A percentile compares a stretch with the other conserved stretches of the same genome.
Conservation (phyloP, 2,329 filamentous ascomycete species). For the Plenodomus tracheiphilus region DNA sequence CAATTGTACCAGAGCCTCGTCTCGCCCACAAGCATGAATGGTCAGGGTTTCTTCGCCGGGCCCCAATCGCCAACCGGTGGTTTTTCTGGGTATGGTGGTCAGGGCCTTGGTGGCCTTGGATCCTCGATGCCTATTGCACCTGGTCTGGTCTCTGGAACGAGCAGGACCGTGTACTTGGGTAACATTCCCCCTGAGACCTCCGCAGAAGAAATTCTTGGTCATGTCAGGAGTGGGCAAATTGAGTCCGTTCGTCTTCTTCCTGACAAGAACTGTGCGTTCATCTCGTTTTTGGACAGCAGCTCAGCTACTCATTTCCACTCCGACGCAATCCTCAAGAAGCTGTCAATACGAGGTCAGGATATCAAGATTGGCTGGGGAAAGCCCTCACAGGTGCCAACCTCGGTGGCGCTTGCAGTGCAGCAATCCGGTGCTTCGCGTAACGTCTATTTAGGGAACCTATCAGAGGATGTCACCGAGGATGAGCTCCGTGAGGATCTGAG, state of each 20-base stretch:
- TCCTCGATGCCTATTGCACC: slow-evolving; percentile 76
- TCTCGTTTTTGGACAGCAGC: slow-evolving; percentile 96
- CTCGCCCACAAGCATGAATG: slow-evolving; percentile 81
- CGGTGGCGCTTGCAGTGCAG: slow-evolving; percentile 94
- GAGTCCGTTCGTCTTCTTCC: slow-evolving; percentile 96
- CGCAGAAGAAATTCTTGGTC: slow-evolving; percentile 93
- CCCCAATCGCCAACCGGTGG: slow-evolving; percentile 84
- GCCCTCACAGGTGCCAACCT: slow-evolving; percentile 95
- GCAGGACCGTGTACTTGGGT: slow-evolving; percentile 93
- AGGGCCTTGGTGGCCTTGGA: slow-evolving; percentile 65
- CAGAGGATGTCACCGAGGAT: slow-evolving; percentile 87
- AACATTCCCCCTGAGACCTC: slow-evolving; percentile 98
- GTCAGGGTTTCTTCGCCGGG: slow-evolving; percentile 75
- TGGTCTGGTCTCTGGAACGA: slow-evolving; percentile 85
- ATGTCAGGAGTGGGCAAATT: slow-evolving; percentile 96
- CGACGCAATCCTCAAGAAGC: slow-evolving; percentile 98
- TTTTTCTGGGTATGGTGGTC: slow-evolving; percentile 66
- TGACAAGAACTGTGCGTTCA: slow-evolving; percentile 99
- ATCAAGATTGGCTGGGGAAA: slow-evolving; percentile 99
- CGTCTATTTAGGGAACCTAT: slow-evolving; percentile 91
- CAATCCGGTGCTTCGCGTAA: slow-evolving; percentile 96
- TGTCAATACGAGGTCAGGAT: slow-evolving; percentile 97
- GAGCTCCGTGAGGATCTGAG: slow-evolving; percentile 92
- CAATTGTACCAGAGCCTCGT: slow-evolving; percentile 83
- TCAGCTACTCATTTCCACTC: slow-evolving; percentile 99